Evolutionary conservation across 2,329 filamentous ascomycete species (phyloP).

Genomic region (Arthrobotrys sinensis): DNA sequence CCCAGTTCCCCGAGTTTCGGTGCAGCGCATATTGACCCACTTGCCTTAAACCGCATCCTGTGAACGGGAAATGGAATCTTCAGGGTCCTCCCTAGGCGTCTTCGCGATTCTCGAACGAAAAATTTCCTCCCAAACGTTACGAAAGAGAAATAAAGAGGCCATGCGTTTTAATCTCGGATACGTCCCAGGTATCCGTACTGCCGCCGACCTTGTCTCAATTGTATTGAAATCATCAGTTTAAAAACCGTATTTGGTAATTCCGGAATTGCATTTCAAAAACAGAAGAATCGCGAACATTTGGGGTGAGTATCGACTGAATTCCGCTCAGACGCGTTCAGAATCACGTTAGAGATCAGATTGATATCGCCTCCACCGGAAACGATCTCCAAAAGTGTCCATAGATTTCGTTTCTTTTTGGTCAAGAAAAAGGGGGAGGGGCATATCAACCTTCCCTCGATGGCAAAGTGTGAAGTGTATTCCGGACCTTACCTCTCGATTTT

Average conservation of each 20-base stretch:
- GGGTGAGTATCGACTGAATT: slow-evolving; percentile 28
- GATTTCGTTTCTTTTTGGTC: slow-evolving; percentile 4
- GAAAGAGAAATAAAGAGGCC: not conserved
- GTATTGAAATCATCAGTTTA: slow-evolving; percentile 33
- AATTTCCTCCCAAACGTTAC: not conserved
- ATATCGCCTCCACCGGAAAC: slow-evolving; percentile 34
- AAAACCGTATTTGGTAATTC: slow-evolving; percentile 21
- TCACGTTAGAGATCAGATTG: slow-evolving; percentile 35
- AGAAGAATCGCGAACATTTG: slow-evolving; percentile 24
- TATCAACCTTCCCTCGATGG: slow-evolving; percentile 31
- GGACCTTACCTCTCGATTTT: slow-evolving; percentile 25
- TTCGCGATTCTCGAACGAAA: slow-evolving; percentile 50
- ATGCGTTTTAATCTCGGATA: slow-evolving; percentile 53
- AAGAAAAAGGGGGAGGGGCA: slow-evolving; percentile 24
- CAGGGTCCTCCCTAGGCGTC: slow-evolving; percentile 27
- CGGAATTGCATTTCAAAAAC: slow-evolving; percentile 25
- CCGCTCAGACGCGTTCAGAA: slow-evolving; percentile 36
- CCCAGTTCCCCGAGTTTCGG: slow-evolving; percentile 56
- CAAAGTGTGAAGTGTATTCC: not conserved
- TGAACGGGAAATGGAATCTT: slow-evolving; percentile 27
- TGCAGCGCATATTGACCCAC: slow-evolving; percentile 41
- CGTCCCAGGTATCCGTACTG: slow-evolving; percentile 31
- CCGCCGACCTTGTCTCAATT: slow-evolving; percentile 53
- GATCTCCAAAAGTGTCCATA: slow-evolving; percentile 13
- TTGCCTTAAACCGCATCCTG: slow-evolving; percentile 39